Evolutionary conservation across 768 basidiomycete genomes (phyloP), one percentile per base, ranked within the genome.

Genomic region (Lactarius sanguifluus): DNA sequence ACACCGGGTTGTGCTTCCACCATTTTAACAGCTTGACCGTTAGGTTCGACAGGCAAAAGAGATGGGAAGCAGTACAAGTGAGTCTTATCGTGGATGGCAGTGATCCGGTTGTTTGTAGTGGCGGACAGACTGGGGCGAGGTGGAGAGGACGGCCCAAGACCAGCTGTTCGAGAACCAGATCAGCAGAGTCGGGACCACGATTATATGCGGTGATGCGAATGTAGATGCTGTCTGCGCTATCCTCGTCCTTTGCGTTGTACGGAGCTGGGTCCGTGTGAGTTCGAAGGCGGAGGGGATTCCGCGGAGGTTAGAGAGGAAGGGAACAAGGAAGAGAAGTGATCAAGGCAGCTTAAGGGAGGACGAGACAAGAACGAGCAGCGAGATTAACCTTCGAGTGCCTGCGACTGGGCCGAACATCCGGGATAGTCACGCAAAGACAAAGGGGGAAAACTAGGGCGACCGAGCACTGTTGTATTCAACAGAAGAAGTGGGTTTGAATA

Each of bases 161-260:
- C 97, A 99, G 36, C 93, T 96, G 76, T 99, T 99, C 25, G 93
- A 88, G 80, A 98, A 99, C 90, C 92, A 99, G 80, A 32, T 90
- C 96, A 20, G 96, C 94, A 2, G 94, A 85, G 66, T 98, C 95
- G 15, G 96, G 95, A 1, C 97, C 96, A 43, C 97, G 89, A 77
- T 99, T 99, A 79, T 98, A 99, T 16, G 89, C 82, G 2, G 96
- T 98, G 74, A 99, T 94, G 64, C 97, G 92, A 71, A 98, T 86
- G 71, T 94, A 96, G 68, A 96, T 76, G 70, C 84, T 91, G 64
- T 98, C 88, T 10, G 93, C 87, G 57, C 91, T 84, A 69, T 98
- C 91, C 74, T 92, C 94, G 71, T 97, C 97, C 79, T 98, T 99
- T 40, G 97, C 96, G 77, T 99, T 28, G 2, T 28, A 28, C 28